Base-by-base conservation (phyloP, 352 stramenopile genomes). In the Phytophthora agathidicida region DNA sequence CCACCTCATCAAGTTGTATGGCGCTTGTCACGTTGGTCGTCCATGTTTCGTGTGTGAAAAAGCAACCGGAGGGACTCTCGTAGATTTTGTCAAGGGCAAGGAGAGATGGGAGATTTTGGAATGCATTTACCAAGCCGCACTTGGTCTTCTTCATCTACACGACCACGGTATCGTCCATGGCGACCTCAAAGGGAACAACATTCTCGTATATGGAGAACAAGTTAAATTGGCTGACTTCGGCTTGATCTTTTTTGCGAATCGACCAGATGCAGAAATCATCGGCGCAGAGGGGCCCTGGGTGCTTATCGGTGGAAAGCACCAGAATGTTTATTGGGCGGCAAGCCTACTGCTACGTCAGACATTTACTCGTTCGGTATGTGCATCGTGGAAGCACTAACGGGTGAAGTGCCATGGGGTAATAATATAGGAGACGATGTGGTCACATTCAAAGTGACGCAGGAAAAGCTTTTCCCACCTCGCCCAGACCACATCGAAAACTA, bases 1-100 rank as follows among this genome's bases (percentile, higher is more conserved):
- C 0, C 48, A 77, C 26, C 13, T 62, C 5, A 37, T 62, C 24
- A 47, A 47, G 7, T 16, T 62, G 24, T 55, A 49, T 11, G 42
- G 53, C 1, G 52, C 32, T 2, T 47, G 32, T 19, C 23, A 33
- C 11, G 19, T 19, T 7, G 38, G 19, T 1, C 41, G 22, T 6
- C 52, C 24, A 7, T 61, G 45, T 17, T 60, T 60, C 26, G 24
- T 60, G 14, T 52, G 39, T 8, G 41, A 52, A 24, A n/a, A 16
- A 6, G 33, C 33, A 24, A 39, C 16, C 16, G 10, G 16, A 14
- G 48, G 36, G 13, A 39, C 43, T 5, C 26, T 37, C 14, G 17
- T 35, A 6, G 3, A 31, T 17, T 39, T 22, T n/a, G 9, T 46
- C 3, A 36, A 14, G 39, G 16, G 22, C 50, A 50, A 30, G 0